Base-by-base conservation (phyloP, 2,329 filamentous ascomycete genomes). In the Cladosporium sp. region DNA sequence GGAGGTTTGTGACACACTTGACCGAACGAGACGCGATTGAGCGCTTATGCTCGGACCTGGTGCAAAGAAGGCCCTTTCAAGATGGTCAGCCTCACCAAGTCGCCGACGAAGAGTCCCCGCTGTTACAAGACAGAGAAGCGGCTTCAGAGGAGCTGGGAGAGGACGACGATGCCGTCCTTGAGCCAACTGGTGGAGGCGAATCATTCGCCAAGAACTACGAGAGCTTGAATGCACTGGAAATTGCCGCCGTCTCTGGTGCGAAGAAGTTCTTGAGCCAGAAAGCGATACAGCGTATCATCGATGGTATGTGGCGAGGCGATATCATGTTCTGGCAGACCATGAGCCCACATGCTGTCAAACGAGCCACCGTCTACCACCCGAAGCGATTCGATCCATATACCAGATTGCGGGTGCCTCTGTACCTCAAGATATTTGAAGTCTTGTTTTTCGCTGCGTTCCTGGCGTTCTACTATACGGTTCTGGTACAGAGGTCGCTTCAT, bases 281-380 rank as follows among this genome's bases (percentile, higher is more conserved):
- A 55, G 81, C 87, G 2, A 86, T 95, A 9, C 89, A 95, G 66
- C 87, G 86, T 62, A 86, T 95, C 59, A 82, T 95, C 56, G 85
- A 86, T 43, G 86, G 86, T 45, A 87, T 95, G 50, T 95, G 89
- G 89, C 83, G 84, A 57, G 89, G 89, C 43, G 85, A 91, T 59
- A 89, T 95, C 55, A 81, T 91, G 35, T 93, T 95, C 67, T 95
- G 89, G 89, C 85, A 90, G 55, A 81, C 77, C 5, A 73, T 95
- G n/a, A 85, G 81, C 8, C 79, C 88, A 8, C 75, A 86, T 62
- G 83, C 87, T 0, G 80, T 77, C 53, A 95, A 95, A 70, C 82
- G 83, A 62, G 85, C 89, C 1, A 83, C 85, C 18, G 82, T 87
- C 58, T 95, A 93, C 70, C 87, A 87, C 65, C 73, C 75, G 58